phyloP scores from a whole-genome alignment of 2,329 filamentous ascomycete genomes.

The Fusarium tupiense region DNA sequence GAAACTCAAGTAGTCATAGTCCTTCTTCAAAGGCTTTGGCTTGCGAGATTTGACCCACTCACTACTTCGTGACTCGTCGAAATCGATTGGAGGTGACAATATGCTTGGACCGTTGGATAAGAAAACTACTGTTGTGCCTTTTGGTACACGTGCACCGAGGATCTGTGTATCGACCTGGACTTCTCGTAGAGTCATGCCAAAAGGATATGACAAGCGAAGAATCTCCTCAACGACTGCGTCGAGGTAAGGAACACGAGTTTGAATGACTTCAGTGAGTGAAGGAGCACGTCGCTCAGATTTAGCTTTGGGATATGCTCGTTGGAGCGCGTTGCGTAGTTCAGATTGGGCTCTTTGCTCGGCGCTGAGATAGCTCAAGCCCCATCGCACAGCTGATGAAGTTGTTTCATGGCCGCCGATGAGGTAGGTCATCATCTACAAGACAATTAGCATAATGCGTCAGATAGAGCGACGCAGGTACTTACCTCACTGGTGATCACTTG shows the following conservation, averaged over 20 bases:
- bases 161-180: conserved; percentile 20
- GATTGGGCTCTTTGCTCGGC: conserved; percentile 14
- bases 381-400: conserved; percentile 17
- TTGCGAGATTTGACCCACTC: conserved; percentile 1
- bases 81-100: conserved; percentile 1
- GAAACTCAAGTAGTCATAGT: conserved; percentile 4
- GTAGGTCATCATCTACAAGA: conserved; percentile 12
- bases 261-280: conserved; percentile 11
- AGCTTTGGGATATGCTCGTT: conserved; percentile 2
- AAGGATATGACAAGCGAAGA: conserved; percentile 10
- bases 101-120: conserved; percentile 19
- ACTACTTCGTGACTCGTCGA: conserved; percentile 9
- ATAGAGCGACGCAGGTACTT: accelerated
- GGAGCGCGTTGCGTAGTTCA: not conserved
- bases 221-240: conserved; percentile 26
- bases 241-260: conserved; percentile 16
- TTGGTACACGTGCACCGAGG: conserved; percentile 14
- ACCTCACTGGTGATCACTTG: conserved; percentile 22
- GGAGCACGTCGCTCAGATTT: conserved; percentile 2
- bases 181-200: conserved; percentile 14
- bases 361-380: conserved; percentile 24
- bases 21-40: not conserved
- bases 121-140: conserved; percentile 22
- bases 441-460: not conserved
- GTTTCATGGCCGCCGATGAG: conserved; percentile 27